Percentiles rank a stretch among this genome's conserved stretches.
Conservation (phyloP, 1,284 basidiomycete species). For the Tilletia horrida region DNA sequence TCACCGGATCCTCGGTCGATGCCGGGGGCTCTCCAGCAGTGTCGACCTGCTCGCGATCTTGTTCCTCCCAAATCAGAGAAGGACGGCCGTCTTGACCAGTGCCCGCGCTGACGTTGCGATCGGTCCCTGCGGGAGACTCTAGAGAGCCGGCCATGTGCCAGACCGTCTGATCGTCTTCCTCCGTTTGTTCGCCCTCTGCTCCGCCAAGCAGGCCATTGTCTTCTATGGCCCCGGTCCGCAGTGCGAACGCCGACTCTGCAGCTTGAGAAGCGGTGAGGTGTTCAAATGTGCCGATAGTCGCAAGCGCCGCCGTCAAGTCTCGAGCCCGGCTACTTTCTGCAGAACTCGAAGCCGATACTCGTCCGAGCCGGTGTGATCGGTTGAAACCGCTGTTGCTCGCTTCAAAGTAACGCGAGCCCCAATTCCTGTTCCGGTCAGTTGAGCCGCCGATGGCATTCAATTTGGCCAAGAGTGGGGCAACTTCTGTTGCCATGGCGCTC, state of each 20-base stretch:
- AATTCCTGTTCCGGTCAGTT: too few species aligned
- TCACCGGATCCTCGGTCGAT: background rate
- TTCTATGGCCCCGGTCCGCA: background rate
- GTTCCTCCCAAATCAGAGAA: background rate
- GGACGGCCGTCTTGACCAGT: too few species aligned
- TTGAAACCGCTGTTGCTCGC: too few species aligned
- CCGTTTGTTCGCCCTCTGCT: background rate
- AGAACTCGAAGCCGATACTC: too few species aligned
- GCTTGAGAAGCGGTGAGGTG: conserved; percentile 3
- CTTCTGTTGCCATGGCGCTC: background rate
- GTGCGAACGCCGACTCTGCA: background rate
- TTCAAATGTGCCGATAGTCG: conserved; percentile 2
- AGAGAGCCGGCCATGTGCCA: too few species aligned
- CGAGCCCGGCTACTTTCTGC: too few species aligned
- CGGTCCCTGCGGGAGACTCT: too few species aligned
- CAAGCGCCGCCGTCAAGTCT: too few species aligned
- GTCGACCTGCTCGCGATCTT: background rate
- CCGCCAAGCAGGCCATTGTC: conserved; percentile 7
- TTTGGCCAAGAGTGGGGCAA: background rate
- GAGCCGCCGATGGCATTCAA: background rate
- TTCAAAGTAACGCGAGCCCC: too few species aligned
- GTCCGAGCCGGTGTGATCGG: too few species aligned
- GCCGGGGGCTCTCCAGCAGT: background rate
- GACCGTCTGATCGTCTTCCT: too few species aligned
- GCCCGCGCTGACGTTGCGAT: too few species aligned